phyloP scores from a whole-genome alignment of 306 rosid species.

The Medicago arabica region DNA sequence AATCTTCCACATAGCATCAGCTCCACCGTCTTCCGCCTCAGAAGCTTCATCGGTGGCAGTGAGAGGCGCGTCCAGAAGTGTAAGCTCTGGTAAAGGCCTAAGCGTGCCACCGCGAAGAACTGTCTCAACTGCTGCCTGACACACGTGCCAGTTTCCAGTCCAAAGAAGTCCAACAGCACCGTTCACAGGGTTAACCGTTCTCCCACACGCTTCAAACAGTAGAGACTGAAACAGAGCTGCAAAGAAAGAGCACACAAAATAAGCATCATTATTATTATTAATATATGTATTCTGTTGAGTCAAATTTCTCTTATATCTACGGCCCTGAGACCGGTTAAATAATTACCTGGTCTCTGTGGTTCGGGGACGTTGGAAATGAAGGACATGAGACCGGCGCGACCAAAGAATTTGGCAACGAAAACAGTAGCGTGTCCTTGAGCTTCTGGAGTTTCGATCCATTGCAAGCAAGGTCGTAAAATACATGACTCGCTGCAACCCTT shows the following conservation, averaged over 20 bases:
- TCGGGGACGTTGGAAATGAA: slow-evolving; percentile 91
- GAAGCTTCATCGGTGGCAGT: slow-evolving; percentile 58
- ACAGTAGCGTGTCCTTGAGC: slow-evolving; percentile 97
- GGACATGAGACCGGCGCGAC: slow-evolving; percentile 98
- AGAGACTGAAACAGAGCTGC: slow-evolving; percentile 87
- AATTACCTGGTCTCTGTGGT: slow-evolving; percentile 77
- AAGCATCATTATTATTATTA: too few relatives aligned
- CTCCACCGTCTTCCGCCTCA: slow-evolving; percentile 61
- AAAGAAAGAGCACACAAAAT: neutral
- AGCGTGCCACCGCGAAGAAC: slow-evolving; percentile 80
- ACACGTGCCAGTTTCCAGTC: slow-evolving; percentile 95
- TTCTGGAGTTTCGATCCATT: slow-evolving; percentile 86
- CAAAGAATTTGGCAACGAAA: slow-evolving; percentile 95
- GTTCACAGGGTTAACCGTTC: slow-evolving; percentile 86
- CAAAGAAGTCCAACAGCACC: slow-evolving; percentile 89
- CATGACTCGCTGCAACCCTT: slow-evolving; percentile 97
- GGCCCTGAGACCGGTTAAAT: too few relatives aligned
- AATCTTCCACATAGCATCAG: slow-evolving; percentile 54
- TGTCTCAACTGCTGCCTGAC: slow-evolving; percentile 88
- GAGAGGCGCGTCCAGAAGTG: slow-evolving; percentile 39
- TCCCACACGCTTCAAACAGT: slow-evolving; percentile 87
- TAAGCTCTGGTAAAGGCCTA: slow-evolving; percentile 63
- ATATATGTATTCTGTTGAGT: too few relatives aligned
- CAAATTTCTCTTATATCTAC: too few relatives aligned
- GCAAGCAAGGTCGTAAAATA: slow-evolving; percentile 82